phyloP scores from a whole-genome alignment of 768 basidiomycete species.

The Mycena sanguinolenta region DNA sequence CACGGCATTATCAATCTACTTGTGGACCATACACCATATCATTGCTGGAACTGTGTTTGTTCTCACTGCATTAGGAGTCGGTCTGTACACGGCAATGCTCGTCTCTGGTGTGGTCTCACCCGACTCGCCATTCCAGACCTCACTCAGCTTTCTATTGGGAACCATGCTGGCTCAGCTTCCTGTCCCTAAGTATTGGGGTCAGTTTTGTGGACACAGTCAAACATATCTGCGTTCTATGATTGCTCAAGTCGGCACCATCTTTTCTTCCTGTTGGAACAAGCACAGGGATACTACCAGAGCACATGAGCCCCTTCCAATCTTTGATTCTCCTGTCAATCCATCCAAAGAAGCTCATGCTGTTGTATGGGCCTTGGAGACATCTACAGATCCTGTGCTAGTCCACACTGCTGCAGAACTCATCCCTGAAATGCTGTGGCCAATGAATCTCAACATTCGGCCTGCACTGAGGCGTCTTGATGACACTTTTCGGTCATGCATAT shows the following conservation, averaged over 20 bases:
- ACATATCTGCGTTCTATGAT: too few species aligned
- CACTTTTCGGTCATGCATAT: neutral
- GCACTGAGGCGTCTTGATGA: neutral
- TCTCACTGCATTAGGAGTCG: neutral
- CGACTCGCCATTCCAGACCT: neutral
- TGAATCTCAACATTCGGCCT: neutral
- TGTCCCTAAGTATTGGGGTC: too few species aligned
- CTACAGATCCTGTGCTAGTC: neutral
- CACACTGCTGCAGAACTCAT: neutral
- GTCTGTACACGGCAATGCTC: neutral
- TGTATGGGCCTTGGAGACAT: slow-evolving; percentile 1
- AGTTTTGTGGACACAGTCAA: too few species aligned
- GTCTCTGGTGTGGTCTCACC: neutral
- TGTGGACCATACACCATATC: neutral
- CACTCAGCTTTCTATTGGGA: neutral
- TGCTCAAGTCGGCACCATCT: too few species aligned
- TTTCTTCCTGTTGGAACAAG: too few species aligned
- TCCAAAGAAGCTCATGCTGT: neutral
- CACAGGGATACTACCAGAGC: too few species aligned
- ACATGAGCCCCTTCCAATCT: neutral
- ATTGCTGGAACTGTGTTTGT: neutral
- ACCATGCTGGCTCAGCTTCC: too few species aligned
- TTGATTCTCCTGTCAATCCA: neutral
- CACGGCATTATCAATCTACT: neutral
- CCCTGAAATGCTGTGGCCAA: neutral